Base-by-base conservation (phyloP, 2,329 filamentous ascomycete species). In the Pseudogymnoascus verrucosus region DNA sequence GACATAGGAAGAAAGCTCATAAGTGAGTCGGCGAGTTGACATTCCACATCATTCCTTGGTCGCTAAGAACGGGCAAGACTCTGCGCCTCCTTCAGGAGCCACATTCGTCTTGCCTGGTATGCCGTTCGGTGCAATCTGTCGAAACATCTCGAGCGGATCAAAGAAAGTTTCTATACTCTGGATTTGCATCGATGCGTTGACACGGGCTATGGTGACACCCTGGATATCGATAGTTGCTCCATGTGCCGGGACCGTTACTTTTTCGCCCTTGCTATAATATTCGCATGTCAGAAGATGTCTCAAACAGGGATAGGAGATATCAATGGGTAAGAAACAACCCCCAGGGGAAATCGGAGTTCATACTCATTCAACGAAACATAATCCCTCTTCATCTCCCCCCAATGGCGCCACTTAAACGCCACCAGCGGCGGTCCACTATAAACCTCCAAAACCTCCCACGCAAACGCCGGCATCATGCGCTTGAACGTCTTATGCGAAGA, bases 391-490 rank as follows among this genome's bases (percentile, higher is more conserved):
- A 89, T 88, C 4, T 76, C 73, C 0, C 86, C 86, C 86, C 86
- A 89, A 72, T 89, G 87, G 4, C 86, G 77, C 86, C 86, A 89
- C 68, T 82, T 79, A 72, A 89, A 88, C 2, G 79, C 78, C 37
- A 88, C 85, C 11, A 77, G 77, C 1, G 86, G 86, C 23, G 85
- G 85, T 0, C 84, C 86, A 65, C 82, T 83, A 71, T 87, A 89
- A 2, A 89, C 85, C 72, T 89, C 86, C 14, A 87, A 71, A 1
- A 89, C 85, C 74, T 89, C 87, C 85, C 86, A 89, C 0, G 86
- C 86, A 73, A 89, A 89, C 0, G 81, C 85, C 0, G 86, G 86
- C 86, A 89, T 89, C 85, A 89, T 89, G 62, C 84, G 78, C 76
- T 89, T 89, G 74, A 89, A 89, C 0, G 84, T 84, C 78, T 89